These are phyloP conservation scores for Nitzschia inconspicua DNA, from an alignment of 108 stramenopile genomes.

Conservation along the genomic window DNA sequence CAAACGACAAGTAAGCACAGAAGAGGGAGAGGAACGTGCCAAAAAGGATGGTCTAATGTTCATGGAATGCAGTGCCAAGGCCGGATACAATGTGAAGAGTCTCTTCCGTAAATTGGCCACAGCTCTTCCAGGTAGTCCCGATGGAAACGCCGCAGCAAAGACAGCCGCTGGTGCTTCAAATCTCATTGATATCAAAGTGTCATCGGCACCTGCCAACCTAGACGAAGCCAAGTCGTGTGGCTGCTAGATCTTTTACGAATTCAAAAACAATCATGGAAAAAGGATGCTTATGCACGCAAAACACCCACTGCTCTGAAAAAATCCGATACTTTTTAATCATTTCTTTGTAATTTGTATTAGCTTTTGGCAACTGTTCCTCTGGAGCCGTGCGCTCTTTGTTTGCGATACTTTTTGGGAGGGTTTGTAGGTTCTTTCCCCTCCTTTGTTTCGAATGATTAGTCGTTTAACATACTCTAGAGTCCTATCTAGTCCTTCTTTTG, in stretches of 20 bases:
- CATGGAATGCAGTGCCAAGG: constrained; percentile 99
- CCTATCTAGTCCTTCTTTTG: constrained; percentile 31
- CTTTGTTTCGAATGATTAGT: neutral
- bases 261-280: neutral
- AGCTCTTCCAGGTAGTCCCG: constrained; percentile 90
- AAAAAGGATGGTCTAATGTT: constrained; percentile 92
- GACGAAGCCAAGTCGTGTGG: constrained; percentile 85
- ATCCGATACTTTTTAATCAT: neutral
- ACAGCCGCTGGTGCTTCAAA: constrained; percentile 53
- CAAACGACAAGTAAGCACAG: constrained; percentile 92
- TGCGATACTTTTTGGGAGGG: neutral
- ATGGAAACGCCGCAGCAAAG: constrained; percentile 45
- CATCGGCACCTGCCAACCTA: constrained; percentile 85
- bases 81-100: constrained; percentile 96
- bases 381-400: neutral
- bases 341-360: neutral
- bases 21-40: constrained; percentile 97
- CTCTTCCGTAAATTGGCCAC: constrained; percentile 97
- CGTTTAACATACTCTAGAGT: neutral
- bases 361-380: neutral
- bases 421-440: neutral
- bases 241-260: constrained; percentile 38
- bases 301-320: too few species aligned
- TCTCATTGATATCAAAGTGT: constrained; percentile 93
- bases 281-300: too few species aligned